Evolutionary conservation across 768 basidiomycete species (phyloP).

Genomic region (Tulasnella calospora): DNA sequence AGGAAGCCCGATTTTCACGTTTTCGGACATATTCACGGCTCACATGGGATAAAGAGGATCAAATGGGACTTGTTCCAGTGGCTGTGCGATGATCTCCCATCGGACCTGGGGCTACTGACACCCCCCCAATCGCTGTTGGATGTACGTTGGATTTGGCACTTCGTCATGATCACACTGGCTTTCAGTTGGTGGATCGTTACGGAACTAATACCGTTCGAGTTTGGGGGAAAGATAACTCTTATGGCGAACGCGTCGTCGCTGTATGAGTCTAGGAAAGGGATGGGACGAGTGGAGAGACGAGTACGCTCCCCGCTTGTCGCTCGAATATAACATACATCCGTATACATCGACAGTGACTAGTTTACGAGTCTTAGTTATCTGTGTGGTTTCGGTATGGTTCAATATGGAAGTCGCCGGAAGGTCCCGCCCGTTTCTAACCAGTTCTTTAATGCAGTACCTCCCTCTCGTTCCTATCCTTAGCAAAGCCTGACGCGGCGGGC

Average conservation of each 20-base stretch:
- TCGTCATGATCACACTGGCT: background rate
- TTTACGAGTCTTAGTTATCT: no score
- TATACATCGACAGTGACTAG: no score
- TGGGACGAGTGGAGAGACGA: no score
- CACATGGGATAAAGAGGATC: slow-evolving; percentile 36
- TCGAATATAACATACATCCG: no score
- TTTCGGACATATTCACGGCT: slow-evolving; percentile 45
- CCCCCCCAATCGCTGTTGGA: background rate
- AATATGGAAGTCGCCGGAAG: no score
- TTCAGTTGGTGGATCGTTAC: background rate
- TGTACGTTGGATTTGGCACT: background rate
- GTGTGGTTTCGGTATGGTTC: no score
- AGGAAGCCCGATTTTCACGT: slow-evolving; percentile 38
- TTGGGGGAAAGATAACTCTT: background rate
- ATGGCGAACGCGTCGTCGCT: background rate
- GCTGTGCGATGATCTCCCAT: background rate
- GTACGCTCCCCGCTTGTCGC: no score
- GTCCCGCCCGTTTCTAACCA: no score
- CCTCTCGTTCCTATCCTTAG: no score
- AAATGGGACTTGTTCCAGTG: slow-evolving; percentile 33
- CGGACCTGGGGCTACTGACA: background rate
- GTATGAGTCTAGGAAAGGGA: background rate
- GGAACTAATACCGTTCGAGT: background rate
- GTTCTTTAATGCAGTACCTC: no score
- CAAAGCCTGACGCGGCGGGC: no score